phyloP scores from a whole-genome alignment of 306 rosid genomes.

The Oemleria cerasiformis region DNA sequence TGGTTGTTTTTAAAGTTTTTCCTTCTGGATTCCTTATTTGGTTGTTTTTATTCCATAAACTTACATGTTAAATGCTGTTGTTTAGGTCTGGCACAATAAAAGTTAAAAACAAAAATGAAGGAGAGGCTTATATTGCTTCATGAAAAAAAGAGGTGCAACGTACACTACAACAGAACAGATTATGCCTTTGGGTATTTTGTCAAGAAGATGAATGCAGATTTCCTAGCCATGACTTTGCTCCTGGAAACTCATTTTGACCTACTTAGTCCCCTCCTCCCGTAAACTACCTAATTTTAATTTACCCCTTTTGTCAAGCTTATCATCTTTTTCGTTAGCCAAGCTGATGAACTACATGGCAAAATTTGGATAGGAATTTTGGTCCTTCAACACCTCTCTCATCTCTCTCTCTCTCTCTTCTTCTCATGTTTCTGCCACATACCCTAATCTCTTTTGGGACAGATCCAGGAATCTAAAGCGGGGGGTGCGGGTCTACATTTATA shows the following conservation, averaged over 20 bases:
- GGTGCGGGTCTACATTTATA: neutral
- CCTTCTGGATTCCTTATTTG: neutral
- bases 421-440: neutral
- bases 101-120: neutral
- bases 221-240: neutral
- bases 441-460: neutral
- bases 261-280: neutral
- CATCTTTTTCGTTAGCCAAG: neutral
- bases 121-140: neutral
- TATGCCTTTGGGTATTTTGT: neutral
- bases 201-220: neutral
- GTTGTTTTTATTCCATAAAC: neutral
- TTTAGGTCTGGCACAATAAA: neutral
- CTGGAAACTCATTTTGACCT: neutral
- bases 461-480: neutral
- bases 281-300: neutral
- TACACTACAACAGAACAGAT: neutral
- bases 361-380: neutral
- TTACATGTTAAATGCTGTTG: neutral
- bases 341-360: neutral
- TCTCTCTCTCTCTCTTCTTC: neutral
- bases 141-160: neutral
- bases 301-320: neutral
- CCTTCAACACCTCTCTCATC: neutral
- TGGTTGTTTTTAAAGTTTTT: too few species aligned